Evolutionary conservation across 192 early-diverging fungal species (phyloP).

Genomic region (Backusella parvicylindrica): DNA sequence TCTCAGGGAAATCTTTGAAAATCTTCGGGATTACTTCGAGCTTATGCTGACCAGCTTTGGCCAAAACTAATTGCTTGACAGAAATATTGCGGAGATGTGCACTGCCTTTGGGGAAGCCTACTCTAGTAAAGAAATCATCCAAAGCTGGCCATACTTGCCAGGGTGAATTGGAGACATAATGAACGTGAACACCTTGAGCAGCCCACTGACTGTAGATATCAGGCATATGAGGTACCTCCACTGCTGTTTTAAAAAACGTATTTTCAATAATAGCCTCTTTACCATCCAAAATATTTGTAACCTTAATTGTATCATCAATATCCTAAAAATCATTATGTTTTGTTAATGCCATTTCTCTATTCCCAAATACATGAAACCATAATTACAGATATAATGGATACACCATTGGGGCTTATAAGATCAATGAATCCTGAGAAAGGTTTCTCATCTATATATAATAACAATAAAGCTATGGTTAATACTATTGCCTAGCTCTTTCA

Average conservation of each 20-base stretch:
- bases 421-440: neutral
- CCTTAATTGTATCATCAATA: conserved; percentile 95
- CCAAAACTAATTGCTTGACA: conserved; percentile 16
- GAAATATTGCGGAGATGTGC: conserved; percentile 47
- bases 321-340: conserved; percentile 30
- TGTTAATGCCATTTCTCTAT: neutral
- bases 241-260: conserved; percentile 66
- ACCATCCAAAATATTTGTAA: conserved; percentile 76
- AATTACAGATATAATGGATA: neutral
- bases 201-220: conserved; percentile 61
- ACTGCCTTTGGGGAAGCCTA: conserved; percentile 79
- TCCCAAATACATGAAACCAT: neutral
- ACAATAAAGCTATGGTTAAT: neutral
- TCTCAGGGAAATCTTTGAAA: conserved; percentile 65
- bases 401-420: neutral
- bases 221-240: conserved; percentile 77
- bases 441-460: neutral
- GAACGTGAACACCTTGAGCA: conserved; percentile 57
- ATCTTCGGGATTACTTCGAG: conserved; percentile 25
- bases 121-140: conserved; percentile 60
- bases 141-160: conserved; percentile 86
- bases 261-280: conserved; percentile 63
- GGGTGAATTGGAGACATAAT: conserved; percentile 90
- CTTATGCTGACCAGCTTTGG: conserved; percentile 27
- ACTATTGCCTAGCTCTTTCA: too few relatives aligned